Evolutionary conservation across 2,329 filamentous ascomycete genomes (phyloP), one percentile per base, ranked within the genome.

Genomic region (Cadophora malorum): DNA sequence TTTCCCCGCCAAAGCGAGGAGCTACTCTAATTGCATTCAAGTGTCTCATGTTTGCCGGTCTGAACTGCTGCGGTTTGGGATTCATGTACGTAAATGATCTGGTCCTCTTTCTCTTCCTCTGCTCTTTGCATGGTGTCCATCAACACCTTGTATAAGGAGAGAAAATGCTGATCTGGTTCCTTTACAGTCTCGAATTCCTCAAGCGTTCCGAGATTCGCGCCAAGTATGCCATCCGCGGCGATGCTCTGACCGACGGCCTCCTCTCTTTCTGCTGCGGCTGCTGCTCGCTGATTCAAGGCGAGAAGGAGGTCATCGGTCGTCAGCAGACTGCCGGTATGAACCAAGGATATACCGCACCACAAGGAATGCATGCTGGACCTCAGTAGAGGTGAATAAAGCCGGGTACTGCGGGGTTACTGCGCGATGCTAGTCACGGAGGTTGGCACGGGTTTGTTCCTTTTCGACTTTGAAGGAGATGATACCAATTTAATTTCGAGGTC

Each of bases 201-300:
- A 71, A 73, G 55, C 74, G 74, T 38, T 31, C 41, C 10, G 67
- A 71, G 12, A 69, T 75, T 45, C 71, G 74, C 7, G 59, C 69
- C 16, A 64, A 64, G 31, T 75, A 74, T 64, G 63, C 59, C 31
- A 72, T 76, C 71, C 74, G 76, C 12, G 81, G 79, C 9, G 79
- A 78, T 53, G 72, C 78, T 1, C 73, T 80, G 4, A 70, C 76
- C 1, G 77, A 76, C 35, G 81, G 79, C 65, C 75, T 80, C n/a
- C 74, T 76, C 35, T 77, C 78, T 31, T 76, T 74, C 49, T 81
- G 77, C 70, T 76, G 75, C 64, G 63, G 63, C n/a, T 76, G 74
- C 65, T 76, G 75, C 63, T 60, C 71, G 3, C 35, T 76, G 7
- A 74, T 76, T 10, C 74, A 75, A 45, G 69, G 72, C 8, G 74